Evolutionary conservation across 2,329 filamentous ascomycete species (phyloP).

Genomic region (Tolypocladium tropicale): DNA sequence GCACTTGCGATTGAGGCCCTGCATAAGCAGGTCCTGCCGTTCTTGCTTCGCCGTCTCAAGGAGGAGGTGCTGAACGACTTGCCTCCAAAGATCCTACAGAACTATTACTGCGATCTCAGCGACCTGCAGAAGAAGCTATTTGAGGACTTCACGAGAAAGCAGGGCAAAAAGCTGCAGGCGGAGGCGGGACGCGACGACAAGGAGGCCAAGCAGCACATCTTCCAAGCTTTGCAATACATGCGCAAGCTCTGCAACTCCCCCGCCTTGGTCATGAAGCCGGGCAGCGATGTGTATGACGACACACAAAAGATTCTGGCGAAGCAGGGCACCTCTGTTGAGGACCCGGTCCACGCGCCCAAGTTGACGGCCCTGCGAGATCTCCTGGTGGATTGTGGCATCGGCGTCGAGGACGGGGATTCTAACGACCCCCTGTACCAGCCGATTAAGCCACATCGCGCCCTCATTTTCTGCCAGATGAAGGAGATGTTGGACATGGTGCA

Average conservation of each 20-base stretch:
- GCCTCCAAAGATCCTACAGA: slow-evolving; percentile 95
- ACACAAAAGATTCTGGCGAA: slow-evolving; percentile 72
- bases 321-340: slow-evolving; percentile 72
- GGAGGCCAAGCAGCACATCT: slow-evolving; percentile 94
- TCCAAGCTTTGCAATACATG: slow-evolving; percentile 99
- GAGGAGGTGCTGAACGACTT: slow-evolving; percentile 95
- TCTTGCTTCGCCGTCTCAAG: slow-evolving; percentile 90
- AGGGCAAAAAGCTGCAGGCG: slow-evolving; percentile 76
- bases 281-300: slow-evolving; percentile 79
- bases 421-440: slow-evolving; percentile 60
- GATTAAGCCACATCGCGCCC: slow-evolving; percentile 88
- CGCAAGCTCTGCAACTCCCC: slow-evolving; percentile 98
- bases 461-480: slow-evolving; percentile 99
- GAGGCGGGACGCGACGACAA: slow-evolving; percentile 81
- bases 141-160: slow-evolving; percentile 90
- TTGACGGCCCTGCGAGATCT: slow-evolving; percentile 82
- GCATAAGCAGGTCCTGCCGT: slow-evolving; percentile 95
- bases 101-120: slow-evolving; percentile 97
- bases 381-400: slow-evolving; percentile 97
- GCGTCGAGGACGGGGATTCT: slow-evolving; percentile 54
- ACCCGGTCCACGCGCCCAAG: slow-evolving; percentile 84
- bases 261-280: slow-evolving; percentile 89
- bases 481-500: slow-evolving; percentile 99
- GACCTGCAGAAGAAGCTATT: slow-evolving; percentile 92
- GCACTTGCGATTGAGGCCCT: slow-evolving; percentile 95